Conservation (phyloP, 257 asterid genomes). For the Primulina huaijiensis region DNA sequence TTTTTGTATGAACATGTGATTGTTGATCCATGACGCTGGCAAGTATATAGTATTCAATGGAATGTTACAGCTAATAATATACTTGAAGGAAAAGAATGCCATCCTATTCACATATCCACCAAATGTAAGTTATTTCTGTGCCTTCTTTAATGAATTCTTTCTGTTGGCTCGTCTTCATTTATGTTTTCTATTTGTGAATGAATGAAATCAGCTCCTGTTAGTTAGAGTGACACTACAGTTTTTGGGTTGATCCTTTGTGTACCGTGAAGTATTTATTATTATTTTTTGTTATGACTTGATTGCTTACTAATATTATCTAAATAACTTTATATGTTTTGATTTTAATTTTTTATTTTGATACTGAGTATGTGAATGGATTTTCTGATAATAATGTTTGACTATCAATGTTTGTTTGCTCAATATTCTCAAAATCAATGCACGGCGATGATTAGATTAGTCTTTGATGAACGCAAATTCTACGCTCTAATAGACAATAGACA, state of each 20-base stretch:
- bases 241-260: not conserved
- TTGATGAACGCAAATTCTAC: not conserved
- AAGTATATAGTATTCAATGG: conserved; percentile 81
- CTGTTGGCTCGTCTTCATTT: not conserved
- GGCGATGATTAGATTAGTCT: not conserved
- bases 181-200: not conserved
- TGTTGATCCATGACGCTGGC: conserved; percentile 66
- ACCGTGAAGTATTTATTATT: not conserved
- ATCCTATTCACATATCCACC: conserved; percentile 88
- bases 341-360: not conserved
- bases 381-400: not conserved
- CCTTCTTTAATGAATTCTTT: conserved; percentile 12
- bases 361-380: not conserved
- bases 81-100: conserved; percentile 80
- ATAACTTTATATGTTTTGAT: not conserved
- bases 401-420: not conserved
- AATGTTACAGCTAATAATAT: conserved; percentile 60
- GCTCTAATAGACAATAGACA: not conserved
- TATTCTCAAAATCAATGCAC: not conserved
- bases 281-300: not conserved
- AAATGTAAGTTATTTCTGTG: conserved; percentile 49
- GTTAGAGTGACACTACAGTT: conserved; percentile 16
- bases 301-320: not conserved
- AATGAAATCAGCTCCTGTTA: not conserved
- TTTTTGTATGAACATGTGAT: not conserved